These are phyloP conservation scores for Cucumis cinereus DNA, from an alignment of 306 rosid genomes.

Conservation along the genomic window DNA sequence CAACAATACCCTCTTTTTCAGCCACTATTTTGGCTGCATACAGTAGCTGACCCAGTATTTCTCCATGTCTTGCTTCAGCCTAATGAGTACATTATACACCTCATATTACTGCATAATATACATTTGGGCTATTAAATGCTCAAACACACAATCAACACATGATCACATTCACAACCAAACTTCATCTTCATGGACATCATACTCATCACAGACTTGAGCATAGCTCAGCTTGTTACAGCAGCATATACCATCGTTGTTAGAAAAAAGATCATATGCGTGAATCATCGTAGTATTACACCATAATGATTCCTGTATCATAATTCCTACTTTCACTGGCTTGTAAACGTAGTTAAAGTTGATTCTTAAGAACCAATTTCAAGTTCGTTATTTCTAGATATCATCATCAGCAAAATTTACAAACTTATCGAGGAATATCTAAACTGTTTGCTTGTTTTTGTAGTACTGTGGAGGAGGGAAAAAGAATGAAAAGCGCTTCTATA, in stretches of 20 bases:
- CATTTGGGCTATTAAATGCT: background rate
- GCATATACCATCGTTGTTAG: too few species aligned
- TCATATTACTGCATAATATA: background rate
- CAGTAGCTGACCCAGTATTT: slow-evolving; percentile 68
- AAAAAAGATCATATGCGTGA: background rate
- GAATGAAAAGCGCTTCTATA: too few species aligned
- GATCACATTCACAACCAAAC: background rate
- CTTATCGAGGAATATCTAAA: background rate
- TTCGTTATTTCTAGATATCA: background rate
- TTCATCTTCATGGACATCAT: background rate
- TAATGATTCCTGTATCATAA: background rate
- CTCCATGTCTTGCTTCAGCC: slow-evolving; percentile 67
- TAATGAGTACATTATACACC: background rate
- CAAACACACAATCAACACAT: background rate
- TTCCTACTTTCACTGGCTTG: background rate
- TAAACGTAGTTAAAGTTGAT: background rate
- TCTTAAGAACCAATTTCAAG: background rate
- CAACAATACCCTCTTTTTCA: slow-evolving; percentile 63
- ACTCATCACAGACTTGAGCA: background rate
- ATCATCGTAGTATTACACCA: background rate
- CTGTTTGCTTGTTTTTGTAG: background rate
- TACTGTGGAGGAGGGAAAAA: background rate
- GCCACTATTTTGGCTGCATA: slow-evolving; percentile 72
- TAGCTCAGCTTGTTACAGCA: too few species aligned
- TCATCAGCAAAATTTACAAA: background rate